A percentile compares a stretch with the other conserved stretches of the same genome.
Conservation (phyloP, 352 stramenopile genomes). For the Globisporangium paroecandrum region DNA sequence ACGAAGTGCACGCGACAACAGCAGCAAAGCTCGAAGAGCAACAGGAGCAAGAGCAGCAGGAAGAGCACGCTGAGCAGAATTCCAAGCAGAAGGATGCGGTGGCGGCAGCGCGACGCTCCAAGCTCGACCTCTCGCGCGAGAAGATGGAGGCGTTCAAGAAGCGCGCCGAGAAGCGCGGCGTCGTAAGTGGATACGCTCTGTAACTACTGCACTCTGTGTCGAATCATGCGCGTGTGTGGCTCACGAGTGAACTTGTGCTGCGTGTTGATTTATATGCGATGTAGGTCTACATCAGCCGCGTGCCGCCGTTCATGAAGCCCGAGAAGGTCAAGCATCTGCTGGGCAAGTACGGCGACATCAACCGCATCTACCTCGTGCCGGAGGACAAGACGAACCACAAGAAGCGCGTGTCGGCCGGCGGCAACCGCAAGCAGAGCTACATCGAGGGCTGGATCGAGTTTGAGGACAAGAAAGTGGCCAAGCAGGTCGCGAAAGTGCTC, state of each 20-base stretch:
- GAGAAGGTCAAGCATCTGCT: slow-evolving; percentile 94
- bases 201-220: background rate
- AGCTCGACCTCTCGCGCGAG: slow-evolving; percentile 19
- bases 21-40: slow-evolving; percentile 6
- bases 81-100: background rate
- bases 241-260: background rate
- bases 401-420: slow-evolving; percentile 84
- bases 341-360: slow-evolving; percentile 90
- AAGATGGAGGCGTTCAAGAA: slow-evolving; percentile 59
- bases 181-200: slow-evolving; percentile 25
- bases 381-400: slow-evolving; percentile 94
- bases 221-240: background rate
- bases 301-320: slow-evolving; percentile 97
- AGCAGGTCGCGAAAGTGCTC: slow-evolving; percentile 89
- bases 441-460: slow-evolving; percentile 99
- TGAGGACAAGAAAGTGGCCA: slow-evolving; percentile 95
- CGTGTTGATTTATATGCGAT: background rate
- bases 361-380: slow-evolving; percentile 95
- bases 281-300: slow-evolving; percentile 92
- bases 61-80: background rate
- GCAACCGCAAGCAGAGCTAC: slow-evolving; percentile 89
- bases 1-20: slow-evolving; percentile 1
- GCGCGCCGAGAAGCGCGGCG: slow-evolving; percentile 41
- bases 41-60: background rate
- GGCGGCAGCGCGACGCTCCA: slow-evolving; percentile 2